Conservation (phyloP, 208 protist species). For the Wallacemonas sp. region DNA sequence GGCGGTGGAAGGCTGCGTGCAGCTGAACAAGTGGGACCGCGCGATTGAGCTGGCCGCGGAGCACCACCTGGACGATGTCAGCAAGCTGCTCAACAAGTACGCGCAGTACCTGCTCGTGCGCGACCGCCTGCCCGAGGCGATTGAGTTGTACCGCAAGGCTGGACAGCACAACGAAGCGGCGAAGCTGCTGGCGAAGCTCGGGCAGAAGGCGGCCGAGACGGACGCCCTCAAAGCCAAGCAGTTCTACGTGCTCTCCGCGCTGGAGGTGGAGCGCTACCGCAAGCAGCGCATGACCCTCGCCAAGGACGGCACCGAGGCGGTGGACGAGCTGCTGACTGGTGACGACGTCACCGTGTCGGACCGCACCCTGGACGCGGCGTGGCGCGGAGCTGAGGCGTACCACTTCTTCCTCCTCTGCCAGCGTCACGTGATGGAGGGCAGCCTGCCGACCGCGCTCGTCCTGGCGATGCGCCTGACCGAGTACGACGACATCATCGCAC, state of each 20-base stretch:
- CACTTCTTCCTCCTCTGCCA: constrained; percentile 95
- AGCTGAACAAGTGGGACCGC: constrained; percentile 93
- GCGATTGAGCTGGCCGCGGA: constrained; percentile 92
- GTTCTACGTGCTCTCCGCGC: constrained; percentile 95
- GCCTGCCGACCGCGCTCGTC: constrained; percentile 72
- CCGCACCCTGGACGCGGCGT: constrained; percentile 85
- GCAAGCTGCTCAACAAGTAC: constrained; percentile 87
- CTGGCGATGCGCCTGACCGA: constrained; percentile 91
- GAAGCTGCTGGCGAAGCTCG: constrained; percentile 90
- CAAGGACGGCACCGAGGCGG: constrained; percentile 60
- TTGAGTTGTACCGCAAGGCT: constrained; percentile 97
- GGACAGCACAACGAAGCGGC: constrained; percentile 93
- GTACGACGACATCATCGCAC: constrained; percentile 94
- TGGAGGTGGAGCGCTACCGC: constrained; percentile 93
- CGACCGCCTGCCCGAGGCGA: constrained; percentile 91
- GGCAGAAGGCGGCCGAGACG: constrained; percentile 63
- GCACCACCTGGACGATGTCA: constrained; percentile 91
- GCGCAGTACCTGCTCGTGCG: constrained; percentile 89
- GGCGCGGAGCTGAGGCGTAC: constrained; percentile 95
- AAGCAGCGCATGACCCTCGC: constrained; percentile 66
- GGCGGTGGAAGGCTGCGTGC: constrained; percentile 95
- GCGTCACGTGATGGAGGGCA: constrained; percentile 81
- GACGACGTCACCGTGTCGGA: constrained; percentile 68
- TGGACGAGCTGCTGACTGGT: constrained; percentile 76
- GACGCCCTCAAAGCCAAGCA: constrained; percentile 94